Conservation (phyloP, 306 rosid genomes). For the Begonia fuchsioides region DNA sequence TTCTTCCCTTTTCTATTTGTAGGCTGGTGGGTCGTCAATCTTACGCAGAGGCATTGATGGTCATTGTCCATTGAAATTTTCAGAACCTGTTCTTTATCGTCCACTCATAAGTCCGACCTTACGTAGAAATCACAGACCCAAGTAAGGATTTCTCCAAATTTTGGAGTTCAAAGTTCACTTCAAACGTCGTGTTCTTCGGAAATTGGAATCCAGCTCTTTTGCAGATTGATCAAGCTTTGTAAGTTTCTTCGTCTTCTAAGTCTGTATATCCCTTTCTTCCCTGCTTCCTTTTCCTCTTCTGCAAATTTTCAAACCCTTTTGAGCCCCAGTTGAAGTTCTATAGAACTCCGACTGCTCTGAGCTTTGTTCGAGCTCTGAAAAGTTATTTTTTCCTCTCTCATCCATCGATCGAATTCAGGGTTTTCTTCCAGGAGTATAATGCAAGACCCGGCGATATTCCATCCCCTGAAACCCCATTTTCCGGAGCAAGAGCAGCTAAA, state of each 20-base stretch:
- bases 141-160: too few species aligned
- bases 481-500: slow-evolving; percentile 81
- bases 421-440: slow-evolving; percentile 13
- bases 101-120: too few species aligned
- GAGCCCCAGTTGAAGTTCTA: neutral
- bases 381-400: slow-evolving; percentile 6
- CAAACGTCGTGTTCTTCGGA: neutral
- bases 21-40: slow-evolving; percentile 34
- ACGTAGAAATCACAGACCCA: too few species aligned
- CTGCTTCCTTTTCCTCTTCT: slow-evolving; percentile 18
- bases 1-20: slow-evolving; percentile 19
- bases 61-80: slow-evolving; percentile 18
- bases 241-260: neutral
- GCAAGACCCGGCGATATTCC: slow-evolving; percentile 52
- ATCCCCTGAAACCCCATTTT: slow-evolving; percentile 43
- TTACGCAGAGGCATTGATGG: slow-evolving; percentile 26
- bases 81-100: too few species aligned
- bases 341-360: slow-evolving; percentile 9
- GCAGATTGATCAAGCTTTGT: neutral
- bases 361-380: neutral
- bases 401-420: neutral
- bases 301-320: slow-evolving; percentile 7
- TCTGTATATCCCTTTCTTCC: neutral
- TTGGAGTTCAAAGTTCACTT: too few species aligned
- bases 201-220: neutral